phyloP scores from a whole-genome alignment of 2,329 filamentous ascomycete genomes.

The Ceratocystis harringtonii region DNA sequence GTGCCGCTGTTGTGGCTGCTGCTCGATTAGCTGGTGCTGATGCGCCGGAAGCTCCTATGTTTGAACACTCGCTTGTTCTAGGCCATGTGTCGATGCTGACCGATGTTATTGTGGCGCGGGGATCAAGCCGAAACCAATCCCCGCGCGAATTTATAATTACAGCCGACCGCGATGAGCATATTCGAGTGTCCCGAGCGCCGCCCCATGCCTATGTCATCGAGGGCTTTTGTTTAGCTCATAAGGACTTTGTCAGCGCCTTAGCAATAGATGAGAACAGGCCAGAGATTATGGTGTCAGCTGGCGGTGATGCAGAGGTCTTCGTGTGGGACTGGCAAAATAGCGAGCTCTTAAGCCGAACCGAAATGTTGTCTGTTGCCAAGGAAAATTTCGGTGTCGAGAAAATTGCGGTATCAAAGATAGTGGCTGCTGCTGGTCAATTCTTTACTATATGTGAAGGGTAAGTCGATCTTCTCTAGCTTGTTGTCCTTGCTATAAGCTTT shows the following conservation, averaged over 20 bases:
- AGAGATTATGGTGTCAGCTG: constrained; percentile 65
- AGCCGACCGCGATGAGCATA: constrained; percentile 52
- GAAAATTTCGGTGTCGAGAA: constrained; percentile 19
- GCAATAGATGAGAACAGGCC: constrained; percentile 43
- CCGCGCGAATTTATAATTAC: constrained; percentile 40
- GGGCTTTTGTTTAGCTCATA: constrained; percentile 75
- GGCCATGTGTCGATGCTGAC: constrained; percentile 95
- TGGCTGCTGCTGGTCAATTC: constrained; percentile 23
- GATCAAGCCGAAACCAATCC: not conserved
- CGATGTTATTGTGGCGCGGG: constrained; percentile 39
- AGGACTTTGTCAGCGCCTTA: constrained; percentile 66
- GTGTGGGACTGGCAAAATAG: constrained; percentile 67
- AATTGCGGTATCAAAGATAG: constrained; percentile 31
- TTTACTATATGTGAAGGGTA: constrained; percentile 33
- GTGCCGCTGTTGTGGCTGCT: not conserved
- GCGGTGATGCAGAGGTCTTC: constrained; percentile 64
- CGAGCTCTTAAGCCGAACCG: constrained; percentile 37
- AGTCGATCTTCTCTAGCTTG: constrained; percentile 17
- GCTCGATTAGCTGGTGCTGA: constrained; percentile 13
- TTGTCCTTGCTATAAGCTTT: not conserved
- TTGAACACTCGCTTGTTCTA: constrained; percentile 64
- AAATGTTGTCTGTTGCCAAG: constrained; percentile 29
- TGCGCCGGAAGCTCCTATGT: constrained; percentile 32
- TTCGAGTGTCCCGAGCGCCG: constrained; percentile 67
- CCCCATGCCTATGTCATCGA: constrained; percentile 83